These are phyloP conservation scores for Alternaria solani DNA, from an alignment of 2,329 filamentous ascomycete species.

Conservation along the genomic window DNA sequence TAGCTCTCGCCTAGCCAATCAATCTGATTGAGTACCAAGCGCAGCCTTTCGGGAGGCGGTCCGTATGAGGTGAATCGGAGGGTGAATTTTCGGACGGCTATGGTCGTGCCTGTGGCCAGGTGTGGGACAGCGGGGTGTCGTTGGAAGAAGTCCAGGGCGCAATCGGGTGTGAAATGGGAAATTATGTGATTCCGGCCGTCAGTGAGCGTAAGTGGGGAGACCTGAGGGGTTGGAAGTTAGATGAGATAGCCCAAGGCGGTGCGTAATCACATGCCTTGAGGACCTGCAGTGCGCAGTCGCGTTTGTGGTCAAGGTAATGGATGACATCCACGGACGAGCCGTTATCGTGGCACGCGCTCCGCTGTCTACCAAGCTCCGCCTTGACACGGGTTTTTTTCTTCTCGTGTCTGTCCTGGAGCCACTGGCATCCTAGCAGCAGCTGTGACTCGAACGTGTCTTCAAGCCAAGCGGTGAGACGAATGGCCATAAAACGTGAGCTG, in stretches of 20 bases:
- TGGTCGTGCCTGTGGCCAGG: constrained; percentile 8
- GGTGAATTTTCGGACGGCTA: constrained; percentile 35
- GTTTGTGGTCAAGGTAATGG: constrained; percentile 16
- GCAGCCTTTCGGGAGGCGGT: constrained; percentile 27
- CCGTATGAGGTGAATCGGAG: constrained; percentile 41
- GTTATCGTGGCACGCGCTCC: constrained; percentile 46
- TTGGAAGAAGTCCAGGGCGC: constrained; percentile 16
- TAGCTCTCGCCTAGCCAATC: constrained; percentile 20
- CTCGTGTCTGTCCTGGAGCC: constrained; percentile 28
- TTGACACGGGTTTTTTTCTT: constrained; percentile 13
- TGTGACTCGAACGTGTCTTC: constrained; percentile 30
- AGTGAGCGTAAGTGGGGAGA: constrained; percentile 33
- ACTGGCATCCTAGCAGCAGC: constrained; percentile 32
- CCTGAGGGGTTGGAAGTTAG: constrained; percentile 17
- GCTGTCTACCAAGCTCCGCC: constrained; percentile 19
- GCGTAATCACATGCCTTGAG: constrained; percentile 28
- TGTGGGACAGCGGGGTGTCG: constrained; percentile 6
- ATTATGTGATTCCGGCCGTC: constrained; percentile 37
- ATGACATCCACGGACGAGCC: constrained; percentile 45
- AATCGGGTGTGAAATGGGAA: constrained; percentile 24
- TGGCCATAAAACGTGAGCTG: constrained; percentile 20
- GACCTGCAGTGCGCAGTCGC: constrained; percentile 30
- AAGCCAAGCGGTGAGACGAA: constrained; percentile 32
- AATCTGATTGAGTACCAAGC: constrained; percentile 31
- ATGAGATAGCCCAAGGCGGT: neutral